These are phyloP conservation scores for Phialophora tarda DNA, from an alignment of 2,329 filamentous ascomycete genomes.

Conservation along the genomic window DNA sequence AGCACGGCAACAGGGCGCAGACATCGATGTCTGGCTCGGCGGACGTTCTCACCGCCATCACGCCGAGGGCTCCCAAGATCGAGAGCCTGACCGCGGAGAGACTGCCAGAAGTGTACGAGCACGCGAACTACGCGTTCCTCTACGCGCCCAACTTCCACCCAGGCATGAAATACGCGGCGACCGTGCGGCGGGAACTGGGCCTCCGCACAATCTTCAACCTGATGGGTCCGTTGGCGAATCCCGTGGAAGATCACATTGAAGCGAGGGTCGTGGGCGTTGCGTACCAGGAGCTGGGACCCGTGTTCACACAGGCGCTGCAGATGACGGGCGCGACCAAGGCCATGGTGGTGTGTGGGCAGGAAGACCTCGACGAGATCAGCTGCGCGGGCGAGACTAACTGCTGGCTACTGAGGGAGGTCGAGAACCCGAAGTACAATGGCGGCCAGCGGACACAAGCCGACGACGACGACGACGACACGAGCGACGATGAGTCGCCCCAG, in stretches of 20 bases:
- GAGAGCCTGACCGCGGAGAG: conserved; percentile 73
- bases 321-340: conserved; percentile 80
- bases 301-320: conserved; percentile 84
- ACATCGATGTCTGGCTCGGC: conserved; percentile 96
- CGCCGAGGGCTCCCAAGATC: conserved; percentile 74
- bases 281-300: conserved; percentile 80
- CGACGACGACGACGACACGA: conserved; percentile 55
- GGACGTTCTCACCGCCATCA: conserved; percentile 80
- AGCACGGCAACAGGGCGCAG: conserved; percentile 94
- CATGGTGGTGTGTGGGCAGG: conserved; percentile 88
- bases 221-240: conserved; percentile 89
- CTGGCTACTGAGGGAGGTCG: conserved; percentile 73
- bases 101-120: conserved; percentile 73
- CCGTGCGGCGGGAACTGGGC: conserved; percentile 83
- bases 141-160: conserved; percentile 97
- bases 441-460: conserved; percentile 45
- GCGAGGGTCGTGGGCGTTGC: conserved; percentile 93
- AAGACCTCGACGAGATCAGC: conserved; percentile 93
- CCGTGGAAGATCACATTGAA: conserved; percentile 82
- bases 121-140: conserved; percentile 90
- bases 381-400: conserved; percentile 87
- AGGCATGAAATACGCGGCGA: conserved; percentile 87
- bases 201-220: conserved; percentile 98
- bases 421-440: conserved; percentile 52
- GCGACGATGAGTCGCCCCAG: conserved; percentile 48